Evolutionary conservation across 805 yeast species (phyloP).

Genomic region (Wickerhamomyces sydowiorum): DNA sequence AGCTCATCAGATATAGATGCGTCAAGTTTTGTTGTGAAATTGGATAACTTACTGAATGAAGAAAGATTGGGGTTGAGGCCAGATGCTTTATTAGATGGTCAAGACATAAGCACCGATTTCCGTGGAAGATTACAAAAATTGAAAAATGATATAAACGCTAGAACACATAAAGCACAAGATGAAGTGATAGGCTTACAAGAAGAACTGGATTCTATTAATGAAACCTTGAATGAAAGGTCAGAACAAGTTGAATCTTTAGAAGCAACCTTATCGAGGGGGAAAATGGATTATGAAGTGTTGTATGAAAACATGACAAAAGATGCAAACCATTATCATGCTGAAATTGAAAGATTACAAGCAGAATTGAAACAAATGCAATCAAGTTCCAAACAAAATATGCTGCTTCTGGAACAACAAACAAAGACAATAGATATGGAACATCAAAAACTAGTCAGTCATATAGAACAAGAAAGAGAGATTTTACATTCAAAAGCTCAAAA

Average conservation of each 20-base stretch:
- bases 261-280: constrained; percentile 45
- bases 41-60: constrained; percentile 34
- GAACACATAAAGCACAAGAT: constrained; percentile 48
- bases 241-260: constrained; percentile 54
- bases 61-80: constrained; percentile 41
- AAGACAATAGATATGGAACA: constrained; percentile 47
- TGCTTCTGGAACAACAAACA: constrained; percentile 42
- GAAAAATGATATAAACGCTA: constrained; percentile 40
- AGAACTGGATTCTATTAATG: constrained; percentile 48
- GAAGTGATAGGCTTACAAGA: constrained; percentile 54
- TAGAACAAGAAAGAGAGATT: constrained; percentile 39
- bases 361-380: constrained; percentile 47
- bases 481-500: constrained; percentile 50
- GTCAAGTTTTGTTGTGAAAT: constrained; percentile 33
- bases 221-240: constrained; percentile 49
- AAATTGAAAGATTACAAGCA: constrained; percentile 57
- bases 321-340: constrained; percentile 48
- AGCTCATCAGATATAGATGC: constrained; percentile 21
- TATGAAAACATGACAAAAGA: constrained; percentile 50
- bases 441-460: constrained; percentile 42
- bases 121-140: constrained; percentile 33
- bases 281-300: constrained; percentile 49
- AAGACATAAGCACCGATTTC: constrained; percentile 31
- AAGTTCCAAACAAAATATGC: constrained; percentile 41
- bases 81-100: constrained; percentile 31